Evolutionary conservation across 495 filamentous ascomycete species (phyloP).

Genomic region (Penicillium paxilli): DNA sequence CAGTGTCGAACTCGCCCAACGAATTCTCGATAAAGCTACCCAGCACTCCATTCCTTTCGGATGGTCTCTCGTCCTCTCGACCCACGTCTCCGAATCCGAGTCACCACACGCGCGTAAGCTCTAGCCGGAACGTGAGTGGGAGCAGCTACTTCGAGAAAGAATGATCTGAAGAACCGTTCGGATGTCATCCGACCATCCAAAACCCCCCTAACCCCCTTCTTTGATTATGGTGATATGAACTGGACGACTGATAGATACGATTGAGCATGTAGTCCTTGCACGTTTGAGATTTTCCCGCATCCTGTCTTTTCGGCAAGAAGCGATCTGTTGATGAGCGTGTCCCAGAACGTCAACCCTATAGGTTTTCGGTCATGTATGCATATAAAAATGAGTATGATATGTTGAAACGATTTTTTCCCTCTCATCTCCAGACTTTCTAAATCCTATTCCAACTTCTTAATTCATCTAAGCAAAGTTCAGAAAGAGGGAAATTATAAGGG

Average conservation of each 20-base stretch:
- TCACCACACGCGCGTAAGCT: conserved; percentile 49
- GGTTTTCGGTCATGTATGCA: conserved; percentile 24
- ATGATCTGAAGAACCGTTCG: too few species aligned
- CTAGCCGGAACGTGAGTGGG: conserved; percentile 31
- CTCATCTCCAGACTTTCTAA: too few species aligned
- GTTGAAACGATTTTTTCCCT: too few species aligned
- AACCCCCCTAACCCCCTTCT: neutral
- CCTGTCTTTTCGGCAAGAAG: neutral
- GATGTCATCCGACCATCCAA: too few species aligned
- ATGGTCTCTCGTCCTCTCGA: conserved; percentile 62
- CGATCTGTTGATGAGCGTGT: conserved; percentile 11
- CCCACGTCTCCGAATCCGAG: conserved; percentile 61
- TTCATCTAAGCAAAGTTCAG: neutral
- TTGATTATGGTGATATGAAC: conserved; percentile 18
- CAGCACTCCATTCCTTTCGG: conserved; percentile 49
- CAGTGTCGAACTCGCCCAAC: conserved; percentile 32
- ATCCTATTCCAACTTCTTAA: too few species aligned
- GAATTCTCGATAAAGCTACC: conserved; percentile 56
- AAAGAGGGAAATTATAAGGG: neutral
- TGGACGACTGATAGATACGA: conserved; percentile 20
- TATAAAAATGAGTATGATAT: conserved; percentile 29
- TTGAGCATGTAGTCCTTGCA: neutral
- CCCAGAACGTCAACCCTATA: conserved; percentile 1
- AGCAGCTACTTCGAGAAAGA: conserved; percentile 36
- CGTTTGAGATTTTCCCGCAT: conserved; percentile 3